Evolutionary conservation across 2,329 filamentous ascomycete species (phyloP).

Genomic region (Diplocarpon mali): DNA sequence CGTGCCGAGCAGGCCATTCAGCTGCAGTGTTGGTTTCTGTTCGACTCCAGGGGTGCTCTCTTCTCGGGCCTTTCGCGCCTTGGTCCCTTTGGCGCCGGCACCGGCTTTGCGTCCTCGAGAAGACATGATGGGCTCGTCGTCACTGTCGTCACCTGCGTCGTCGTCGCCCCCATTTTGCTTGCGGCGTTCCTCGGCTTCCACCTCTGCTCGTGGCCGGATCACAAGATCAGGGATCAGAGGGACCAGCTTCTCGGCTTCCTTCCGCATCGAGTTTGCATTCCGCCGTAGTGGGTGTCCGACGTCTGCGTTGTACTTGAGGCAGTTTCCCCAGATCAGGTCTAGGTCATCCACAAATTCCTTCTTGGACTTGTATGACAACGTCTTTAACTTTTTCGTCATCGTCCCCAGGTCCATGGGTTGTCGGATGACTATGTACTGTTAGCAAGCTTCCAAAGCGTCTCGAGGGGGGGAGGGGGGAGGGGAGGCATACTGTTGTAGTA

Average conservation of each 20-base stretch:
- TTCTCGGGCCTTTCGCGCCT: slow-evolving; percentile 65
- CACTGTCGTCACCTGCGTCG: slow-evolving; percentile 79
- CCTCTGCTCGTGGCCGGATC: slow-evolving; percentile 83
- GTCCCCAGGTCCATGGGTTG: slow-evolving; percentile 94
- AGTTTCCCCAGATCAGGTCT: slow-evolving; percentile 95
- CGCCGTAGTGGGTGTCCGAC: slow-evolving; percentile 77
- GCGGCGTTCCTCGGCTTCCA: slow-evolving; percentile 77
- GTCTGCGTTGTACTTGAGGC: slow-evolving; percentile 88
- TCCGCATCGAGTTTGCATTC: slow-evolving; percentile 93
- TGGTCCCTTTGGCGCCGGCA: slow-evolving; percentile 58
- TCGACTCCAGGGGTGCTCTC: slow-evolving; percentile 72
- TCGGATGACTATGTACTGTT: slow-evolving; percentile 67
- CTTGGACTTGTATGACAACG: slow-evolving; percentile 73
- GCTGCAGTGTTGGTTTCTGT: slow-evolving; percentile 59
- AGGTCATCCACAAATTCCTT: slow-evolving; percentile 89
- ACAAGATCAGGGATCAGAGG: slow-evolving; percentile 88
- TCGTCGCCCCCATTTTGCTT: slow-evolving; percentile 78
- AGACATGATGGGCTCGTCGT: slow-evolving; percentile 97
- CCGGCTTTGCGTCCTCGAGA: slow-evolving; percentile 85
- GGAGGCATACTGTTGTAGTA: slow-evolving; percentile 70
- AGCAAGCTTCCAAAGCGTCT: slow-evolving; percentile 5
- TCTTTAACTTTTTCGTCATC: slow-evolving; percentile 96
- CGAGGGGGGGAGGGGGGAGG: not conserved
- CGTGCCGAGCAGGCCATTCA: slow-evolving; percentile 51
- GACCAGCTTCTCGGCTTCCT: slow-evolving; percentile 92